Conservation (phyloP, 2,329 filamentous ascomycete genomes). For the Diaporthe australafricana region DNA sequence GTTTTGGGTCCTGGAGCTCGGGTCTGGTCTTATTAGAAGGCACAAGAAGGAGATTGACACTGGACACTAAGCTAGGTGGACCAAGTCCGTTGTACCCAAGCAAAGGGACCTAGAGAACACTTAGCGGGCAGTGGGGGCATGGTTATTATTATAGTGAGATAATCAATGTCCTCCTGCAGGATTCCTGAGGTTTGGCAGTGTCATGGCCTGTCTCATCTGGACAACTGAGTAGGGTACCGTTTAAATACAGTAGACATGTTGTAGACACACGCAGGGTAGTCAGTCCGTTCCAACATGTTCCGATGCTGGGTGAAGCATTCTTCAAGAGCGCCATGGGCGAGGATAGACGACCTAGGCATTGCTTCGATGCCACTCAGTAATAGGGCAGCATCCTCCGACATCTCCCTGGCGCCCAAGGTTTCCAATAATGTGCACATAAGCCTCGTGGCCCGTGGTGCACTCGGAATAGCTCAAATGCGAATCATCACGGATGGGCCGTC, state of each 20-base stretch:
- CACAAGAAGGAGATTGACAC: slow-evolving; percentile 25
- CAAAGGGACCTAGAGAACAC: neutral
- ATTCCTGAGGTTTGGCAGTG: slow-evolving; percentile 6
- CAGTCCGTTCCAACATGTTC: neutral
- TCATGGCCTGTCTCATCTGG: slow-evolving; percentile 17
- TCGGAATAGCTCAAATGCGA: neutral
- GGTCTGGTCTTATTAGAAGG: slow-evolving; percentile 26
- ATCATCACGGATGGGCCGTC: slow-evolving; percentile 23
- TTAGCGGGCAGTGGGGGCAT: neutral
- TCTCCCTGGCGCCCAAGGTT: neutral
- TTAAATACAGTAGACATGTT: neutral
- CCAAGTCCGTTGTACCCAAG: neutral
- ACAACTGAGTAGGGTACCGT: neutral
- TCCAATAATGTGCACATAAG: slow-evolving; percentile 4
- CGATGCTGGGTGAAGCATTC: no score
- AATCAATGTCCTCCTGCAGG: slow-evolving; percentile 24
- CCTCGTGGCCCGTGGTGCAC: neutral
- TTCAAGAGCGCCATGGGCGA: no score
- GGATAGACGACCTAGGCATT: no score
- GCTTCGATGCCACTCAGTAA: neutral
- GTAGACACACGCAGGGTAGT: neutral
- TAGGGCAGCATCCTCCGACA: neutral
- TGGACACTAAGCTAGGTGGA: slow-evolving; percentile 16
- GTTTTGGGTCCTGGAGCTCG: slow-evolving; percentile 20
- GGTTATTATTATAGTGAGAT: slow-evolving; percentile 24